Evolutionary conservation across 768 basidiomycete genomes (phyloP).

Genomic region (Tulasnella sp.): DNA sequence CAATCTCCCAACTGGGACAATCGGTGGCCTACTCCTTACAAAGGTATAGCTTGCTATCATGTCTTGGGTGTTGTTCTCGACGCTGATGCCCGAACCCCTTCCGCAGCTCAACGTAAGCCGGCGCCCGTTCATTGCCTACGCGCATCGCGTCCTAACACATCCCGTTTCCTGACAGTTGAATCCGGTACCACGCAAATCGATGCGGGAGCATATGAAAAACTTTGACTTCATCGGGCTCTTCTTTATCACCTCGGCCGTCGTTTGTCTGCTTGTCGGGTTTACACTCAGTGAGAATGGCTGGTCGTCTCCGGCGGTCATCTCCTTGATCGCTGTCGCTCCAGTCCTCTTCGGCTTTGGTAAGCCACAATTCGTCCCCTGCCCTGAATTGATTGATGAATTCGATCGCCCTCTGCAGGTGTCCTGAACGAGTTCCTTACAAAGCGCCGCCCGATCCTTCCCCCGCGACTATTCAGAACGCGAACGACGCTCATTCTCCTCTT

Average conservation of each 20-base stretch:
- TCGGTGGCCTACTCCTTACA: slow-evolving; percentile 60
- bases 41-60: slow-evolving; percentile 37
- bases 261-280: slow-evolving; percentile 67
- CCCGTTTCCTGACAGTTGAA: slow-evolving; percentile 49
- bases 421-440: slow-evolving; percentile 60
- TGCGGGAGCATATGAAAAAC: slow-evolving; percentile 54
- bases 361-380: not conserved
- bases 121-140: not conserved
- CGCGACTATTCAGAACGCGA: slow-evolving; percentile 72
- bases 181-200: slow-evolving; percentile 56
- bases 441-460: slow-evolving; percentile 69
- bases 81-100: not conserved
- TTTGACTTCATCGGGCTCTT: slow-evolving; percentile 70
- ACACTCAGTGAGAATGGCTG: slow-evolving; percentile 64
- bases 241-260: slow-evolving; percentile 60
- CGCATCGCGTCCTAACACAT: not conserved
- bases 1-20: slow-evolving; percentile 67
- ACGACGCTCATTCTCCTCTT: slow-evolving; percentile 62
- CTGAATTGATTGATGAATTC: not conserved
- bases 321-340: slow-evolving; percentile 55
- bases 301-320: slow-evolving; percentile 54
- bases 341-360: slow-evolving; percentile 49
- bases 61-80: not conserved
- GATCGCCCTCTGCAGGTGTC: not conserved
- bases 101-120: slow-evolving; percentile 19